Evolutionary conservation across 1,139 yeast species (phyloP), one percentile per base, ranked within the genome.

Genomic region (Lizanozyma gosingica): DNA sequence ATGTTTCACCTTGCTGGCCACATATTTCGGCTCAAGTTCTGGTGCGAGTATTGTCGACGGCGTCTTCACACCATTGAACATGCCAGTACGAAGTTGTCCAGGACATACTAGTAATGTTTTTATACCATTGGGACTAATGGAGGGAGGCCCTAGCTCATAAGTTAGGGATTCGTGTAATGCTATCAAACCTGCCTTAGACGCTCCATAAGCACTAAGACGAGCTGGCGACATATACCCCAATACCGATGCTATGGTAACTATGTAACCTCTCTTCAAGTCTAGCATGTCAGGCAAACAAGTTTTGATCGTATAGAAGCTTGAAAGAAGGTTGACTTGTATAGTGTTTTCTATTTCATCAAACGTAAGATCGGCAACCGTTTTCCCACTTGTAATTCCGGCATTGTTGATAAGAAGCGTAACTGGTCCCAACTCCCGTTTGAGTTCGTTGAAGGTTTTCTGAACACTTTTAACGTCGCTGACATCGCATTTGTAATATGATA

Each of bases 161-260:
- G 87, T 78, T 35, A 90, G 63, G 1, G 92, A 80, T 54, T 86
- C 95, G 55, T 90, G 97, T 37, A 88, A 62, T 0, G 94, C 88
- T 40, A 90, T 73, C 27, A 86, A 59, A 0, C 95, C 97, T 0
- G 95, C 82, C 57, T 90, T 90, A 6, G 94, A 76, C 0, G 97
- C 95, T 0, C 96, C 95, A 52, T 90, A 90, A 0, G 85, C 85
- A 35, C 84, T 76, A 42, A 86, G 65, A 32, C 81, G 65, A 4
- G 95, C 92, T 0, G 97, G 97, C 0, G 94, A 75, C 68, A 84
- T 71, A 47, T 83, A 80, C 0, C 96, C 97, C 42, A 90, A 65
- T 0, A 86, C 86, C 0, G 95, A 85, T 0, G 92, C 87, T 33
- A 90, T 66, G 2, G 90, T 84, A 22, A 90, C 78, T 15, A 92